Evolutionary conservation across 1,284 basidiomycete genomes (phyloP).

Genomic region (Mycosarcoma maydis): DNA sequence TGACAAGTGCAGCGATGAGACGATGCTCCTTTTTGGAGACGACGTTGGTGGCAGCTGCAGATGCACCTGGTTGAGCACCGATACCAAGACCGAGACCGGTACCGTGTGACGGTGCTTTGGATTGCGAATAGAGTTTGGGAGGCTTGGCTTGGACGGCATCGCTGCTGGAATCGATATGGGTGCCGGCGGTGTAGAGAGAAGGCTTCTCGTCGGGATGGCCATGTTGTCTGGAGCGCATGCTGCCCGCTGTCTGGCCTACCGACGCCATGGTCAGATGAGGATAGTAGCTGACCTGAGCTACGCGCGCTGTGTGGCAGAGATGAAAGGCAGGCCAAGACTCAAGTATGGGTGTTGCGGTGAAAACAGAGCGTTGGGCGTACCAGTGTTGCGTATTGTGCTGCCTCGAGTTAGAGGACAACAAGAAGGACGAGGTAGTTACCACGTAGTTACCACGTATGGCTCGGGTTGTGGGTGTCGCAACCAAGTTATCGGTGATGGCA

Average conservation of each 20-base stretch:
- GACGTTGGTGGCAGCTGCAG: slow-evolving; percentile 32
- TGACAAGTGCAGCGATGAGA: slow-evolving; percentile 32
- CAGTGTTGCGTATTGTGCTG: slow-evolving; percentile 3
- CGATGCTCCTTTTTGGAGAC: slow-evolving; percentile 29
- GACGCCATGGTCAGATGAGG: slow-evolving; percentile 31
- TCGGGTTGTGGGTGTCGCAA: no score
- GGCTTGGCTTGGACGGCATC: slow-evolving; percentile 30
- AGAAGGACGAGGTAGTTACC: not conserved
- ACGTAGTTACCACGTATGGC: no score
- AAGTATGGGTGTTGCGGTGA: not conserved
- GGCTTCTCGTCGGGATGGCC: slow-evolving; percentile 23
- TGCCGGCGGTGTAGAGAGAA: slow-evolving; percentile 27
- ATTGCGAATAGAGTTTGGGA: slow-evolving; percentile 22
- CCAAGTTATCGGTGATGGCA: no score
- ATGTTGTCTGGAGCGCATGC: slow-evolving; percentile 44
- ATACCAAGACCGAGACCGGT: slow-evolving; percentile 49
- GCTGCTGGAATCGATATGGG: slow-evolving; percentile 9
- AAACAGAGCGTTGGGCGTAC: not conserved
- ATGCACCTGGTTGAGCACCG: slow-evolving; percentile 37
- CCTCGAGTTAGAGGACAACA: no score
- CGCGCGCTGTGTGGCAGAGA: not conserved
- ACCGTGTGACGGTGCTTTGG: slow-evolving; percentile 9
- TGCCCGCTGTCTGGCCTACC: slow-evolving; percentile 38
- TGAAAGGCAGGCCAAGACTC: not conserved
- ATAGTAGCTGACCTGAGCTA: not conserved